Evolutionary conservation across 345 rosid species (phyloP).

Genomic region (Combretum micranthum): DNA sequence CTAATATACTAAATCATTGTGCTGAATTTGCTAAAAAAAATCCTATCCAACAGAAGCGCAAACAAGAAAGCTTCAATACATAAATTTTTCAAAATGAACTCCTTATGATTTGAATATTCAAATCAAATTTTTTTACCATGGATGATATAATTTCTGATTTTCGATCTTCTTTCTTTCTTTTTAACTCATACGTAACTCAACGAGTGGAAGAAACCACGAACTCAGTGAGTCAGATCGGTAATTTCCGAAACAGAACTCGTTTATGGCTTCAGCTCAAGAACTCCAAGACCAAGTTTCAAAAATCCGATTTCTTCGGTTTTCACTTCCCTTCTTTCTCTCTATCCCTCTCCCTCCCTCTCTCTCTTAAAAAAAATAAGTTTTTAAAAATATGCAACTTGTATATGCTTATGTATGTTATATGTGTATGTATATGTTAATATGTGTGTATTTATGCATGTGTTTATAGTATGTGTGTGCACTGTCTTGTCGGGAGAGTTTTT

Average conservation of each 20-base stretch:
- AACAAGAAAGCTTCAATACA: neutral
- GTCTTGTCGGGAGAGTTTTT: too few species aligned
- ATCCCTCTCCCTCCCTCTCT: too few species aligned
- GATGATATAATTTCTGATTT: neutral
- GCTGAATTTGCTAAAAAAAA: neutral
- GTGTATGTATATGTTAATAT: too few species aligned
- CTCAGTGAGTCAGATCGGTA: constrained; percentile 24
- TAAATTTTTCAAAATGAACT: too few species aligned
- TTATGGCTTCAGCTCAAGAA: neutral
- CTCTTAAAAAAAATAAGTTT: too few species aligned
- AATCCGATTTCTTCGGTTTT: constrained; percentile 4
- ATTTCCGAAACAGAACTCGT: neutral
- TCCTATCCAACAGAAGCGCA: neutral
- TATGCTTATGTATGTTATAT: too few species aligned
- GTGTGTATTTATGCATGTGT: too few species aligned
- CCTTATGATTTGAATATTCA: neutral
- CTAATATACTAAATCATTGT: too few species aligned
- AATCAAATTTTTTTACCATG: constrained; percentile 28
- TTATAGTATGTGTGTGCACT: too few species aligned
- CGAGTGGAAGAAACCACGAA: constrained; percentile 1
- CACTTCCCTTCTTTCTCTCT: neutral
- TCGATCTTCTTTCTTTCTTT: constrained; percentile 9
- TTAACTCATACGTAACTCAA: too few species aligned
- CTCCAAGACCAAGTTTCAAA: neutral
- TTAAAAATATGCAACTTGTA: too few species aligned